Conservation (phyloP, 257 asterid species). For the Coffea eugenioides region DNA sequence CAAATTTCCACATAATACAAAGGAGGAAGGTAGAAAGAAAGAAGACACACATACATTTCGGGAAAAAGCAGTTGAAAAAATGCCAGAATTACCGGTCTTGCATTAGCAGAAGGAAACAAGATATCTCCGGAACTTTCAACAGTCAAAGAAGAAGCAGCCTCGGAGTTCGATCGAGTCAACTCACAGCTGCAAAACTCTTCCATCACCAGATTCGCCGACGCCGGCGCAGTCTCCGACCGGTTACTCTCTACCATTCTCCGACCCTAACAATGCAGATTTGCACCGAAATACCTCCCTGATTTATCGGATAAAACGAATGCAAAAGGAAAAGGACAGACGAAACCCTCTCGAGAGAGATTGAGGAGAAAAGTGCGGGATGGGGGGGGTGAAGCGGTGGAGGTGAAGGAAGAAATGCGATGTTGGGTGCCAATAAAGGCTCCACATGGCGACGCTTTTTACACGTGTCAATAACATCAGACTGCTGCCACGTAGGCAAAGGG, state of each 20-base stretch:
- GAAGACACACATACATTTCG: background rate
- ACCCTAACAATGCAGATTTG: slow-evolving; percentile 21
- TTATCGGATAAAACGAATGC: slow-evolving; percentile 3
- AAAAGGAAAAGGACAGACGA: background rate
- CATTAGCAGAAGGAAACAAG: slow-evolving; percentile 21
- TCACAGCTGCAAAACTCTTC: slow-evolving; percentile 18
- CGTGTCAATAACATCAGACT: slow-evolving; percentile 39
- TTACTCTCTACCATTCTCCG: slow-evolving; percentile 31
- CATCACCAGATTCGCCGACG: slow-evolving; percentile 24
- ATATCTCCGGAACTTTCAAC: slow-evolving; percentile 32
- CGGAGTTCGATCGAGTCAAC: slow-evolving; percentile 45
- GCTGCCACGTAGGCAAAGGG: slow-evolving; percentile 41
- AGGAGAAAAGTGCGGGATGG: background rate
- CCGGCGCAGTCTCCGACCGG: slow-evolving; percentile 19
- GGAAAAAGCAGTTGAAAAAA: background rate
- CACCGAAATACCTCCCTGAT: slow-evolving; percentile 4
- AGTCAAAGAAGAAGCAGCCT: slow-evolving; percentile 41
- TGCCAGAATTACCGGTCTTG: slow-evolving; percentile 28
- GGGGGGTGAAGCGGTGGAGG: background rate
- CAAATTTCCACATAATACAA: background rate
- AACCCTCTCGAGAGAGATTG: slow-evolving; percentile 20
- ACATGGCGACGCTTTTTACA: slow-evolving; percentile 70
- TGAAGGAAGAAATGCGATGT: background rate
- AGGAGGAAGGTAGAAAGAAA: background rate
- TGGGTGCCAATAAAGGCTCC: slow-evolving; percentile 38